These are phyloP conservation scores for Penicillium sp. DNA, from an alignment of 2,329 filamentous ascomycete species.

Conservation along the genomic window DNA sequence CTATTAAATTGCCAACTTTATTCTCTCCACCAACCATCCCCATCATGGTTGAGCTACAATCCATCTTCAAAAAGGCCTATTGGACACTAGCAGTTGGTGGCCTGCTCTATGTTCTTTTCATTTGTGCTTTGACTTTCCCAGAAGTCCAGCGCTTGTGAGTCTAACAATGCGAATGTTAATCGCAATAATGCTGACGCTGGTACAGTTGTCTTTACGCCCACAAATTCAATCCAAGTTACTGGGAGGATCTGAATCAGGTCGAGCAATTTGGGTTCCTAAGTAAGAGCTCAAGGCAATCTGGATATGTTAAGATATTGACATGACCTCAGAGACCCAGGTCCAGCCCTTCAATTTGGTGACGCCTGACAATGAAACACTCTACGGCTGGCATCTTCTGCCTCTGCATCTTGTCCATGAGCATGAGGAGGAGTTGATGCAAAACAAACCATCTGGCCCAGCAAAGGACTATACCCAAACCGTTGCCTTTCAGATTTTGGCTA, in stretches of 20 bases:
- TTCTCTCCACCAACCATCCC: neutral
- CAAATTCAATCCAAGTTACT: conserved; percentile 70
- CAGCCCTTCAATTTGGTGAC: conserved; percentile 79
- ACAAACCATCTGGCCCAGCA: conserved; percentile 54
- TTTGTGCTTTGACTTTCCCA: conserved; percentile 67
- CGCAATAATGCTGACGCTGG: neutral
- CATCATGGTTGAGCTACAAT: conserved; percentile 41
- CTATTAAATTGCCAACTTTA: neutral
- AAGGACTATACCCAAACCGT: conserved; percentile 50
- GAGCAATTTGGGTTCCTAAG: conserved; percentile 85
- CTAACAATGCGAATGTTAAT: conserved; percentile 5
- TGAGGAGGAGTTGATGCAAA: conserved; percentile 60
- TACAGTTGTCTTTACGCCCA: conserved; percentile 79
- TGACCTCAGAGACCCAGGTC: conserved; percentile 71
- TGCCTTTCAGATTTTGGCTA: conserved; percentile 52
- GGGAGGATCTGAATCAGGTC: conserved; percentile 71
- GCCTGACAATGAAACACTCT: conserved; percentile 73
- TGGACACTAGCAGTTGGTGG: conserved; percentile 61
- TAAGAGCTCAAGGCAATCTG: conserved; percentile 34
- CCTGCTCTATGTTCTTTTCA: conserved; percentile 64
- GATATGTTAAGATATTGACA: conserved; percentile 13
- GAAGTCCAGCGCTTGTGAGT: conserved; percentile 80
- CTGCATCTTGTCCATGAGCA: conserved; percentile 73
- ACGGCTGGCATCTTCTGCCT: conserved; percentile 89
- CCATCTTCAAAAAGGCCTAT: conserved; percentile 54